These are phyloP conservation scores for Melanopsichium pennsylvanicum DNA, from an alignment of 1,284 basidiomycete species.

Conservation along the genomic window DNA sequence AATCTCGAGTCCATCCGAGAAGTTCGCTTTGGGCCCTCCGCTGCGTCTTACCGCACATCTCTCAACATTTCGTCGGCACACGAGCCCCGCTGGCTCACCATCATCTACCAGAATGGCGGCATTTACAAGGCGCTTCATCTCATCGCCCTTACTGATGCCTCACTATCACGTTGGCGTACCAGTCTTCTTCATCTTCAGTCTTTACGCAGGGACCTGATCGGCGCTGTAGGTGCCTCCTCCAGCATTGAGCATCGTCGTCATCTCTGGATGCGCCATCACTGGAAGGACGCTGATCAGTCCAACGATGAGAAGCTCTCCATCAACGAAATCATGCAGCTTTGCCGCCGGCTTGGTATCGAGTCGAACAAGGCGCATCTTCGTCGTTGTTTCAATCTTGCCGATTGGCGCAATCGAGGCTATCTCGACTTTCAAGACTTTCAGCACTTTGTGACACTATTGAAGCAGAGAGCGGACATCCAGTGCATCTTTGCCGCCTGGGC, in stretches of 20 bases:
- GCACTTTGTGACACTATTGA: constrained; percentile 82
- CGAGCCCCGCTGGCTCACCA: constrained; percentile 75
- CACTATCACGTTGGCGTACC: constrained; percentile 71
- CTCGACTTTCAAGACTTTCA: constrained; percentile 87
- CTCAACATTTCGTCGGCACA: constrained; percentile 71
- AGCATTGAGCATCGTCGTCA: constrained; percentile 73
- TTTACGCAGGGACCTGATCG: constrained; percentile 53
- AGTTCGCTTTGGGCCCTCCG: constrained; percentile 79
- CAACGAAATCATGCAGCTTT: constrained; percentile 78
- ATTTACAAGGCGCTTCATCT: constrained; percentile 92
- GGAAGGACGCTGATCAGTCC: constrained; percentile 76
- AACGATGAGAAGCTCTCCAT: constrained; percentile 76
- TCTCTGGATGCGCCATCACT: constrained; percentile 83
- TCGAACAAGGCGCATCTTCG: constrained; percentile 73
- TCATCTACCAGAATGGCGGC: constrained; percentile 78
- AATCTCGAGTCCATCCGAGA: constrained; percentile 91
- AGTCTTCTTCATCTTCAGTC: constrained; percentile 68
- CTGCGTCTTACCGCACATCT: constrained; percentile 80
- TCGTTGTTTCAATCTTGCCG: constrained; percentile 79
- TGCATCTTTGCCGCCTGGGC: constrained; percentile 62
- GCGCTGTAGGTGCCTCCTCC: constrained; percentile 51
- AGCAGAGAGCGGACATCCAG: constrained; percentile 82
- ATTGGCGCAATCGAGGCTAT: constrained; percentile 73
- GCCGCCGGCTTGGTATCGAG: constrained; percentile 78
- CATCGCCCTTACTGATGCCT: constrained; percentile 77